Evolutionary conservation across 345 rosid genomes (phyloP).

Genomic region (Corymbia maculata): DNA sequence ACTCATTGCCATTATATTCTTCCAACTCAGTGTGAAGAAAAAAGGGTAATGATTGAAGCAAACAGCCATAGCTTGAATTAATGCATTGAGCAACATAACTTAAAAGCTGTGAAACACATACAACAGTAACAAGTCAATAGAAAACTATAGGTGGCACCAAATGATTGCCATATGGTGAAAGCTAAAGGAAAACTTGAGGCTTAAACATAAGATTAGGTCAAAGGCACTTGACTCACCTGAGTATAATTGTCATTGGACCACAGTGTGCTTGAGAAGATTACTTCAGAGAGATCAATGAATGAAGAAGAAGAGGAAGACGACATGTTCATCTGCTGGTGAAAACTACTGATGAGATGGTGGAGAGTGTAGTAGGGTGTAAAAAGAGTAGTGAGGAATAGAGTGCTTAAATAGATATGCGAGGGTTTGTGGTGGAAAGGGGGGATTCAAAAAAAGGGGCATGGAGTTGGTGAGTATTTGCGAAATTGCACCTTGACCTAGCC

Average conservation of each 20-base stretch:
- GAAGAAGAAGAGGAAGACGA: neutral
- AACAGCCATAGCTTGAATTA: neutral
- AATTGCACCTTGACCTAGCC: conserved; percentile 28
- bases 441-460: conserved; percentile 6
- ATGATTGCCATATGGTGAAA: neutral
- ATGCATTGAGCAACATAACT: neutral
- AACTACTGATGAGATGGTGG: neutral
- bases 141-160: neutral
- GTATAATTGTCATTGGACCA: neutral
- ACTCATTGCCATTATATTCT: neutral
- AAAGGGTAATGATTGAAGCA: neutral
- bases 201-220: neutral
- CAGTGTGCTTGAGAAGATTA: neutral
- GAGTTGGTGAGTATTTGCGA: conserved; percentile 25
- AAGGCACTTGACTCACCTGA: neutral
- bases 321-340: neutral
- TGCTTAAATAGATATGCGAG: conserved; percentile 37
- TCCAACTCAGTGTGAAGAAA: neutral
- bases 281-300: conserved; percentile 1
- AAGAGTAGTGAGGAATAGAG: neutral
- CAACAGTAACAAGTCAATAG: neutral
- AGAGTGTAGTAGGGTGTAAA: conserved; percentile 6
- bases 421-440: neutral
- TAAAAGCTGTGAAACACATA: neutral
- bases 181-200: neutral